Evolutionary conservation across 2,329 filamentous ascomycete species (phyloP), one percentile per base, ranked within the genome.

Genomic region (Pseudomassariella vexata): DNA sequence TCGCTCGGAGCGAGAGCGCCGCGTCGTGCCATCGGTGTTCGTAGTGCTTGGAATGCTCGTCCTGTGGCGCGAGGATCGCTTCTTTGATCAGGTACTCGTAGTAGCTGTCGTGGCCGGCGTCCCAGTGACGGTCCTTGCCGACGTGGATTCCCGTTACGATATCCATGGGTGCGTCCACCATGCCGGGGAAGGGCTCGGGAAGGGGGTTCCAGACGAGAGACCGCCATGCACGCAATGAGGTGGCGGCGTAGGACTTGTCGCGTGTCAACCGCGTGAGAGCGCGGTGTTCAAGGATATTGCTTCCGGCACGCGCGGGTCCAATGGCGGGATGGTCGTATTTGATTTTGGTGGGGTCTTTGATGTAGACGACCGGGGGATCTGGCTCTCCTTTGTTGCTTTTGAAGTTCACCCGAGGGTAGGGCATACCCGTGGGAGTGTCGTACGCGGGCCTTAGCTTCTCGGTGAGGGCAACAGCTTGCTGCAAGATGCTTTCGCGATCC

Each of bases 41-140:
- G 60, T 90, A 87, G 3, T 56, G 40, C 2, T 48, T 57, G 47
- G 84, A 94, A 4, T 75, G 68, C 6, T 55, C 45, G 0, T 75
- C 66, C 49, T 89, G 81, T 53, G 94, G 94, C 34, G 90, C 59
- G 48, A 79, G 92, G 83, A 92, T 90, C 65, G n/a, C n/a, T n/a
- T n/a, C n/a, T n/a, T 94, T 94, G 55, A 94, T 80, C 19, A 94
- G 71, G 48, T 94, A 94, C 60, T 94, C 85, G 60, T 92, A 94
- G 60, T 81, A 92, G 24, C 78, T 85, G 55, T 92, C 86, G 19
- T 73, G 73, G 8, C 83, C 81, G 31, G 81, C 85, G 22, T 74
- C 72, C 86, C 86, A 94, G 25, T 84, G 82, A 32, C 87, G 85
- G 3, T 45, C 49, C 19, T 70, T 70, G 49, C 90, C 76, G 11